Base-by-base conservation (phyloP, 192 early-diverging fungal genomes). In the Coemansia sp. region DNA sequence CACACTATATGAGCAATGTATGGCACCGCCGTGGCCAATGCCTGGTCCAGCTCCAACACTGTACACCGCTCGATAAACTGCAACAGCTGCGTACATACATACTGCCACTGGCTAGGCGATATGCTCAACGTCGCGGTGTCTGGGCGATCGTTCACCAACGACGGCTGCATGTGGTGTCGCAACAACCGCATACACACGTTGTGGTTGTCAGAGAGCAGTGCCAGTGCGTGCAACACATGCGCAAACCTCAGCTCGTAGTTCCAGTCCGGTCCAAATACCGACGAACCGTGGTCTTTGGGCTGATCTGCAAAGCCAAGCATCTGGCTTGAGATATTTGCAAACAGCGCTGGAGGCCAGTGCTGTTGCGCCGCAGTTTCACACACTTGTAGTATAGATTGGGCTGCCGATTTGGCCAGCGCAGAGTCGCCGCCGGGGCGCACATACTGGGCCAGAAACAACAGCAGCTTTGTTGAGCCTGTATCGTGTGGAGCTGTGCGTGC, bases 1-100 rank as follows among this genome's bases (percentile, higher is more conserved):
- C 59, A 70, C 12, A 80, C 45, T 17, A 39, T 41, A 41, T 65
- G 56, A 6, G 68, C 49, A 19, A 74, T 64, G n/a, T 80, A 80
- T 17, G 77, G 77, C 12, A 80, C 50, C 12, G 62, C 48, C 3
- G 54, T 24, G 23, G 32, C 49, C 12, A 53, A 4, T 19, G 65
- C 19, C 10, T 25, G 62, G 2, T 54, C 56, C 11, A 43, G 19
- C n/a, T 80, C 72, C 15, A 15, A 63, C 52, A 60, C 53, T 0
- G 62, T 60, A 55, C 58, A 48, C 21, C 60, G 52, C 50, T 67
- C 65, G 15, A 80, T 45, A 41, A 55, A 39, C 35, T 43, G 47
- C 4, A 80, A 59, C 52, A 80, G 49, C 8, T 35, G 53, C 15
- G 53, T 49, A 17, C 65, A 66, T 1, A 74, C 62, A 2, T 51